Conservation (phyloP, 176 grass and related monocot species). For the Oryza australiensis region DNA sequence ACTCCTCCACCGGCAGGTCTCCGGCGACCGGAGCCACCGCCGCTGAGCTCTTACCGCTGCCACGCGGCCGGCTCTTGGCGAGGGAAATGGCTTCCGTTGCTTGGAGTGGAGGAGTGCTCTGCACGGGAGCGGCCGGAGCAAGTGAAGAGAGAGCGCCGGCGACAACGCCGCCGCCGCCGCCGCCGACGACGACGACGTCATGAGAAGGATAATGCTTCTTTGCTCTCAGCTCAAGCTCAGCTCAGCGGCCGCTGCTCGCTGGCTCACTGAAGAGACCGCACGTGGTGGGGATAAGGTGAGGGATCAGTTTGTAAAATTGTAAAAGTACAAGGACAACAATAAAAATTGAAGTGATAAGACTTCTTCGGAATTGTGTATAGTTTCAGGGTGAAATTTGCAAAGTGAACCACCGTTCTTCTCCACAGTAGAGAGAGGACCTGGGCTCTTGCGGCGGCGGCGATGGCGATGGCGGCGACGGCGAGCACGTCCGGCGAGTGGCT, state of each 20-base stretch:
- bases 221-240: not conserved
- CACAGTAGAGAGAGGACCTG: not conserved
- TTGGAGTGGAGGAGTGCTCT: conserved; percentile 13
- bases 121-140: conserved; percentile 34
- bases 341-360: not conserved
- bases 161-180: not conserved
- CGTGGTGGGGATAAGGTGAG: conserved; percentile 30
- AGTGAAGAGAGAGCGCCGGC: conserved; percentile 20
- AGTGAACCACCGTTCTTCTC: not conserved
- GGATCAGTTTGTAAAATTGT: not conserved
- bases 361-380: not conserved
- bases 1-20: conserved; percentile 22
- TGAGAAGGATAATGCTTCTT: not conserved
- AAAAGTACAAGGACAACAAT: not conserved
- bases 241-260: too few species aligned
- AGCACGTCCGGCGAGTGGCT: conserved; percentile 81
- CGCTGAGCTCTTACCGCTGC: conserved; percentile 4
- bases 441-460: conserved; percentile 29
- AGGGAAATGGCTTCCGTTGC: conserved; percentile 28
- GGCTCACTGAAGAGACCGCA: not conserved
- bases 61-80: not conserved
- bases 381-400: not conserved
- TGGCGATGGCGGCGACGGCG: conserved; percentile 43
- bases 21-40: conserved; percentile 6
- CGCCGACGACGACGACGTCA: conserved; percentile 22